Conservation (phyloP, 2,329 filamentous ascomycete species). For the Talaromyces sp. region DNA sequence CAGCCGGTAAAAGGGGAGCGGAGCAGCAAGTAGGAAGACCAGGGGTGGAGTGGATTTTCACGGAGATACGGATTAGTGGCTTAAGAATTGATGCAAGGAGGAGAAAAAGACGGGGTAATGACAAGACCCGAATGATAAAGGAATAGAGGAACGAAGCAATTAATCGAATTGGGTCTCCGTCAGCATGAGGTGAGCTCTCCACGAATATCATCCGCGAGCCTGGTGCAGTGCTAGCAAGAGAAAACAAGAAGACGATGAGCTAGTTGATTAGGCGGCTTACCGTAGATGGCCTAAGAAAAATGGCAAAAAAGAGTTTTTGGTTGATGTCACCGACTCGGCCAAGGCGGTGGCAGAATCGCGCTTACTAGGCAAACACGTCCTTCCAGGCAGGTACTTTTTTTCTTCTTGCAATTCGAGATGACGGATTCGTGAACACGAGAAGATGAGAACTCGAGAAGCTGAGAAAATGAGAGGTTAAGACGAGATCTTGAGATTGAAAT, state of each 20-base stretch:
- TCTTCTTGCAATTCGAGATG: background rate
- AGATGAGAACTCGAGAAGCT: too few species aligned
- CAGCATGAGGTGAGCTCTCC: background rate
- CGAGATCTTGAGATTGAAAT: background rate
- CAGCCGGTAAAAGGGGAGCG: conserved; percentile 16
- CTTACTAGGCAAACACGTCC: background rate
- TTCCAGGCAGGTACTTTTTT: background rate
- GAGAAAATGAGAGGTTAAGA: background rate
- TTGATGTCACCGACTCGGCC: conserved; percentile 4
- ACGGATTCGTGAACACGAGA: background rate
- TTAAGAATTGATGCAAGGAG: conserved; percentile 3
- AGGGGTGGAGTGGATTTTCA: conserved; percentile 6
- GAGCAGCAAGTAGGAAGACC: background rate
- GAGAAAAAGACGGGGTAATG: background rate
- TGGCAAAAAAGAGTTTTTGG: conserved; percentile 8
- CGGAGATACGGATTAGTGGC: conserved; percentile 4
- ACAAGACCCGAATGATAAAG: background rate
- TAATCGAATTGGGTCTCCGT: background rate
- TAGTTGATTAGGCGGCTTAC: background rate
- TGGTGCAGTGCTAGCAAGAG: background rate
- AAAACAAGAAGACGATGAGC: background rate
- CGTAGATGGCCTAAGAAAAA: background rate
- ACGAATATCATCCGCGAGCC: background rate
- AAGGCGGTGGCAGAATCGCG: background rate
- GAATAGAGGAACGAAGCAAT: background rate